A percentile compares a stretch with the other conserved stretches of the same genome.
Evolutionary conservation across 1,139 yeast species (phyloP).

Genomic region (Candida sanyaensis): DNA sequence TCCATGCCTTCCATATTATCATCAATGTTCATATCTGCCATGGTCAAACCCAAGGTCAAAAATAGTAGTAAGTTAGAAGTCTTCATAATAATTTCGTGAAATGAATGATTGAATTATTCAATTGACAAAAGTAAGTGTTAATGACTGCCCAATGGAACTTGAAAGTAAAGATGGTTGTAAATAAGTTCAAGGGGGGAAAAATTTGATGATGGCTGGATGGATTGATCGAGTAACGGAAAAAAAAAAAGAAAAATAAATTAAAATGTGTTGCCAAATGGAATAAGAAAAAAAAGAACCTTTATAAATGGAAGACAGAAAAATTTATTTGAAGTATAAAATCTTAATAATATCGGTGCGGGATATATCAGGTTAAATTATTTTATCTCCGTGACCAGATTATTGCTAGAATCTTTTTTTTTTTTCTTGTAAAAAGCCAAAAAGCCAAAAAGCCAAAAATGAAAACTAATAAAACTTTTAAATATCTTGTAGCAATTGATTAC

Average conservation of each 20-base stretch:
- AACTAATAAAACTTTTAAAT: no score
- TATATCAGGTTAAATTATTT: neutral
- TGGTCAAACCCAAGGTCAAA: slow-evolving; percentile 7
- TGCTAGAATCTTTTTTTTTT: no score
- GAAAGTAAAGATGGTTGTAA: neutral
- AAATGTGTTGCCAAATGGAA: slow-evolving; percentile 1
- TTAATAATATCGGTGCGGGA: neutral
- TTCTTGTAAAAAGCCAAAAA: no score
- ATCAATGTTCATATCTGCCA: slow-evolving; percentile 15
- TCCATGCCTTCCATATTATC: slow-evolving; percentile 3
- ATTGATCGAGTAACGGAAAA: no score
- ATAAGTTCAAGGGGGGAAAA: neutral
- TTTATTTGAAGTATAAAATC: no score
- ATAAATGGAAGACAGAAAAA: no score
- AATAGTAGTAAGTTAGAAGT: slow-evolving; percentile 10
- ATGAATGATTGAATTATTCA: neutral
- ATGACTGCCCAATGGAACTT: neutral
- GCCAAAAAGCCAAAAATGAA: no score
- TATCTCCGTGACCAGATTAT: neutral
- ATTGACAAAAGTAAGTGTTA: neutral
- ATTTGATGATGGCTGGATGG: no score
- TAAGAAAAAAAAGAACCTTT: no score
- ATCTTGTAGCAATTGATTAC: no score
- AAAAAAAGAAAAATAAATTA: no score
- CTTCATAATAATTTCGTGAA: slow-evolving; percentile 8